Evolutionary conservation across 2,329 filamentous ascomycete genomes (phyloP), one percentile per base, ranked within the genome.

Genomic region (Pestalotiopsis sp.): DNA sequence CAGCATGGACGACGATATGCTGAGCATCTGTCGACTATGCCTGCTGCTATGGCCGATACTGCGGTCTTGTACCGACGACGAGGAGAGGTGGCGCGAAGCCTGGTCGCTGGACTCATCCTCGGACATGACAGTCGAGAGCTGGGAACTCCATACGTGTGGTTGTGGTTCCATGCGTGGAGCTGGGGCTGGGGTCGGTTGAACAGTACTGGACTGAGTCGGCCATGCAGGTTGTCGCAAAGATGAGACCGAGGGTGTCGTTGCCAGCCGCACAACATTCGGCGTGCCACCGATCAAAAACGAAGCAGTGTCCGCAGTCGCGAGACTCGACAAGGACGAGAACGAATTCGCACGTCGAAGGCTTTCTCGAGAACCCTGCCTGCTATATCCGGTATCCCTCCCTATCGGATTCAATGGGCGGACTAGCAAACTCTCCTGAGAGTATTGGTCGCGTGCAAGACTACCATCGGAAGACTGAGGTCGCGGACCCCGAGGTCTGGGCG

Each of bases 101-200:
- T 82, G 81, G 39, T 84, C 80, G 74, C 85, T 89, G 45, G 79
- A 82, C 71, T 91, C 89, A 75, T 86, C 87, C 76, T 90, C 89
- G 41, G 89, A 91, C 77, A 86, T 81, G 70, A 91, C 88, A 59
- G 88, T 90, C 52, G 89, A 91, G 57, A 91, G 82, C 77, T 90
- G 88, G 59, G 87, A 86, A 78, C 88, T 90, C 88, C 88, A 90
- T 83, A 87, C 87, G 74, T 89, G 87, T 67, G 84, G 82, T 69
- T 83, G 78, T 61, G 83, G 76, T 71, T 85, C 77, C 83, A 87
- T 87, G 73, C 75, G 75, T 71, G 72, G 67, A 68, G 70, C 69
- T 64, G 69, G 73, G 39, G 72, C 69, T 41, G 70, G 59, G 66
- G 56, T 73, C 7, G 17, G 45, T 17, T 52, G 59, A 38, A 39